Evolutionary conservation across 352 stramenopile genomes (phyloP).

Genomic region (Phytopythium cucurbitacearum): DNA sequence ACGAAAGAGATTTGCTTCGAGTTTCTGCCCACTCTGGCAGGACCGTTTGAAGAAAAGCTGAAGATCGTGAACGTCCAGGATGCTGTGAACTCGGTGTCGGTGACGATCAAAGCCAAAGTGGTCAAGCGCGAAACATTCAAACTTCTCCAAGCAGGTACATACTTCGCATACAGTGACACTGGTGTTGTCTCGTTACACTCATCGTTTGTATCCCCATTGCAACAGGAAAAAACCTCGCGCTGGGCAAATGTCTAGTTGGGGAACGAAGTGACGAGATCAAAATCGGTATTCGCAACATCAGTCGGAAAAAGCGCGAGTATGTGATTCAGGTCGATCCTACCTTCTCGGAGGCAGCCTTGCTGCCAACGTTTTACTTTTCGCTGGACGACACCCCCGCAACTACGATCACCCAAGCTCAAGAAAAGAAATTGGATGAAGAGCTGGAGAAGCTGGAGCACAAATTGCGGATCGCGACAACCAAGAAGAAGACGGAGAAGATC

Average conservation of each 20-base stretch:
- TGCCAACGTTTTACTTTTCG: constrained; percentile 79
- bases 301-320: constrained; percentile 85
- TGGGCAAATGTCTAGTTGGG: constrained; percentile 80
- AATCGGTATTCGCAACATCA: constrained; percentile 84
- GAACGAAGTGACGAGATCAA: constrained; percentile 85
- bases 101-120: constrained; percentile 89
- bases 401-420: constrained; percentile 85
- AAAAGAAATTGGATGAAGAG: constrained; percentile 89
- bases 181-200: constrained; percentile 6
- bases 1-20: constrained; percentile 89
- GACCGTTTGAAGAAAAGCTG: constrained; percentile 86
- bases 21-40: constrained; percentile 82
- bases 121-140: constrained; percentile 90
- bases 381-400: constrained; percentile 78
- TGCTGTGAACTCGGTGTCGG: constrained; percentile 77
- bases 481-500: constrained; percentile 90
- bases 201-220: too few relatives aligned
- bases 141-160: constrained; percentile 77
- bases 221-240: constrained; percentile 71
- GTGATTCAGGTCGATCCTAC: constrained; percentile 78
- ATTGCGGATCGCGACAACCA: constrained; percentile 82
- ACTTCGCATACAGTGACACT: neutral
- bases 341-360: constrained; percentile 61
- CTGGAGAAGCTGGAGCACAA: constrained; percentile 89
- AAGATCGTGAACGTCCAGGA: constrained; percentile 90